phyloP scores from a whole-genome alignment of 2,329 filamentous ascomycete species.

The Colletotrichum godetiae region DNA sequence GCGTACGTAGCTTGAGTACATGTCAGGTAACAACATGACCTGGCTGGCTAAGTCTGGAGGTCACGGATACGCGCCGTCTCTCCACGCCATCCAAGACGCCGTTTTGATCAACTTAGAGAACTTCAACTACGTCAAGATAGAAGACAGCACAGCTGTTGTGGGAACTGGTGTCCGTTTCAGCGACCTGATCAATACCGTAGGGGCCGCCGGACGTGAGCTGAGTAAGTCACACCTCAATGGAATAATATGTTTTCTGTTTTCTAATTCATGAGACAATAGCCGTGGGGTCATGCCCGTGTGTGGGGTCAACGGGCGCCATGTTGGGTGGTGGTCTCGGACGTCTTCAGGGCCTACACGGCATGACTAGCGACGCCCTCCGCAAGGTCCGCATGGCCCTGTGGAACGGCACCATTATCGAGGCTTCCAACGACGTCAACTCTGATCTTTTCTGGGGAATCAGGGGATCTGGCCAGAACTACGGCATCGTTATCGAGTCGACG shows the following conservation, averaged over 20 bases:
- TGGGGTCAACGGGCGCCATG: background rate
- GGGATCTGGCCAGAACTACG: background rate
- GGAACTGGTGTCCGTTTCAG: background rate
- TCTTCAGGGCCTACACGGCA: background rate
- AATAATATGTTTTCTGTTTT: too few relatives aligned
- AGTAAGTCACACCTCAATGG: too few relatives aligned
- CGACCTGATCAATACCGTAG: background rate
- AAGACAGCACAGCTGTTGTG: background rate
- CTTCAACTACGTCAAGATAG: background rate
- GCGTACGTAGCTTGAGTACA: background rate
- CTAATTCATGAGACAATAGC: too few relatives aligned
- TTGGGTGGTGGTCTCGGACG: background rate
- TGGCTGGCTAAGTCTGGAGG: background rate
- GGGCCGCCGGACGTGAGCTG: background rate
- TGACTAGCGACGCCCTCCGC: background rate
- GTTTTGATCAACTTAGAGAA: background rate
- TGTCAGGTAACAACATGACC: background rate
- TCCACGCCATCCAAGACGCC: background rate
- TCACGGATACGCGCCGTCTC: background rate
- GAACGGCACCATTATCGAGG: background rate
- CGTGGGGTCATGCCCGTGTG: too few relatives aligned
- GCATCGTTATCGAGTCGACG: background rate
- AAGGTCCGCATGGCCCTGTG: background rate
- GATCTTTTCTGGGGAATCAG: background rate
- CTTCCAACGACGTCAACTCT: background rate